Percentiles rank a stretch among this genome's conserved stretches.
Evolutionary conservation across 1,139 yeast genomes (phyloP).

Genomic region (Yamadazyma songkhlaensis): DNA sequence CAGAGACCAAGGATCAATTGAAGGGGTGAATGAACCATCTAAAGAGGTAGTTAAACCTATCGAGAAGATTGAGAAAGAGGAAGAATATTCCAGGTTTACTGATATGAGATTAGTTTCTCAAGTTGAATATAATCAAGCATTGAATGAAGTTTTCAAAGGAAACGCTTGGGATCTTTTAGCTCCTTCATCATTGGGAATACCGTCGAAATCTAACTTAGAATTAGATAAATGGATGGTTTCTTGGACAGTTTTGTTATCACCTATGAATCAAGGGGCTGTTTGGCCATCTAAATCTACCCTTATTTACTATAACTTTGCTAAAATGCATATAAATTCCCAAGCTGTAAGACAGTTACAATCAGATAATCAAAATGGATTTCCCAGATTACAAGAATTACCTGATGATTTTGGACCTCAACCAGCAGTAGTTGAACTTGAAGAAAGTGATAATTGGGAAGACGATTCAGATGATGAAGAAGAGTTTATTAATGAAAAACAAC

Average conservation of each 20-base stretch:
- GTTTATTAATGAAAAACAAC: conserved; percentile 36
- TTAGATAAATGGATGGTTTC: conserved; percentile 79
- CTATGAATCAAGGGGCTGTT: conserved; percentile 55
- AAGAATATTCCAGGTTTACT: conserved; percentile 24
- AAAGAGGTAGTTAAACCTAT: conserved; percentile 2
- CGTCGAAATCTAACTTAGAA: conserved; percentile 64
- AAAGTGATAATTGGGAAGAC: conserved; percentile 22
- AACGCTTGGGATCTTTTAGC: conserved; percentile 61
- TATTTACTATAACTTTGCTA: conserved; percentile 71
- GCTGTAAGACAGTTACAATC: conserved; percentile 49
- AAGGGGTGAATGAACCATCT: background rate
- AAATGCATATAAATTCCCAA: conserved; percentile 66
- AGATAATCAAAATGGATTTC: conserved; percentile 31
- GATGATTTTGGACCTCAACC: background rate
- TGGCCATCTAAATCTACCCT: conserved; percentile 74
- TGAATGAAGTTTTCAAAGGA: conserved; percentile 56
- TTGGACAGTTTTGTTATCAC: conserved; percentile 69
- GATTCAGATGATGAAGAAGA: conserved; percentile 27
- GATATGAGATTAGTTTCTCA: conserved; percentile 68
- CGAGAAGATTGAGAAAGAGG: conserved; percentile 9
- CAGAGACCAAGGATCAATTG: conserved; percentile 7
- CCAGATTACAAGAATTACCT: conserved; percentile 31
- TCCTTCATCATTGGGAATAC: conserved; percentile 64
- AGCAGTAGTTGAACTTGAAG: conserved; percentile 2
- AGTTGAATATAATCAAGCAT: conserved; percentile 69